phyloP scores from a whole-genome alignment of 257 asterid genomes.

The Avicennia marina region DNA sequence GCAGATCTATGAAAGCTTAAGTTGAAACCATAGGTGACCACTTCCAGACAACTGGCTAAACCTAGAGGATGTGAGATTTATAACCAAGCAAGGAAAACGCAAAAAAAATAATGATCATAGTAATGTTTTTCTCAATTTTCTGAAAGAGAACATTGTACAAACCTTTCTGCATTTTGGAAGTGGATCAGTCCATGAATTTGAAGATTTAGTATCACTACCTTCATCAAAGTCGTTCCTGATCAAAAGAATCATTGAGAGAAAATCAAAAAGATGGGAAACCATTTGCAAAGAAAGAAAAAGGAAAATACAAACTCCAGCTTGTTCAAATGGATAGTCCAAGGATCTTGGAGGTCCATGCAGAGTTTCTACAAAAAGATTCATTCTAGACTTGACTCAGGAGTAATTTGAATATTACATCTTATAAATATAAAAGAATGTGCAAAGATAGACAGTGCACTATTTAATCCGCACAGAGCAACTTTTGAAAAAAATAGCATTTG shows the following conservation, averaged over 20 bases:
- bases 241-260: slow-evolving; percentile 25
- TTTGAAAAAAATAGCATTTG: background rate
- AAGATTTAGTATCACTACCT: slow-evolving; percentile 29
- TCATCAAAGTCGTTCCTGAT: slow-evolving; percentile 40
- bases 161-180: slow-evolving; percentile 54
- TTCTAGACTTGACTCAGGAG: background rate
- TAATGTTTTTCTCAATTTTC: slow-evolving; percentile 1
- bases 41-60: slow-evolving; percentile 6
- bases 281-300: slow-evolving; percentile 10
- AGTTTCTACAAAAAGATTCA: background rate
- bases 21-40: slow-evolving; percentile 1
- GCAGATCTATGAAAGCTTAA: background rate
- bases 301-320: background rate
- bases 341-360: background rate
- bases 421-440: background rate
- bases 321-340: background rate
- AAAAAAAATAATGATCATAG: background rate
- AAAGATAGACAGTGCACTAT: background rate
- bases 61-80: background rate
- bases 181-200: slow-evolving; percentile 56
- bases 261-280: slow-evolving; percentile 22
- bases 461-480: slow-evolving; percentile 9
- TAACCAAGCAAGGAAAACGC: background rate
- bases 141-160: slow-evolving; percentile 21
- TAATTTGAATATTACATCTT: background rate